A percentile compares a stretch with the other conserved stretches of the same genome.
Evolutionary conservation across 1,284 basidiomycete species (phyloP).

Genomic region (Rhodotorula glutinis): DNA sequence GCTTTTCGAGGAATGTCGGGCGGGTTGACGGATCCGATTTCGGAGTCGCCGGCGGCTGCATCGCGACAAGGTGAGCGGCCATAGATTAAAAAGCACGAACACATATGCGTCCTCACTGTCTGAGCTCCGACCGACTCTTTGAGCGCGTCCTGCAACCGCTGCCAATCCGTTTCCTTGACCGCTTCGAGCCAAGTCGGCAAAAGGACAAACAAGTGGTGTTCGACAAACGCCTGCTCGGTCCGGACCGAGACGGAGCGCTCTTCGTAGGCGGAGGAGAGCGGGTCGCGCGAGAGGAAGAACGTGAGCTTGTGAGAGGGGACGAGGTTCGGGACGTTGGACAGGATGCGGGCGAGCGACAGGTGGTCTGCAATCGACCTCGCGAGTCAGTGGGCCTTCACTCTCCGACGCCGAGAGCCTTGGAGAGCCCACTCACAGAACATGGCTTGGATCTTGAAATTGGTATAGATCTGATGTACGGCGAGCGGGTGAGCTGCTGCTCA

Average conservation of each 20-base stretch:
- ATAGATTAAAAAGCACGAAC: background rate
- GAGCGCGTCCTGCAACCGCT: conserved; percentile 7
- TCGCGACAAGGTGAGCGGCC: too few species aligned
- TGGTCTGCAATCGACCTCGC: conserved; percentile 5
- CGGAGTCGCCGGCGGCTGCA: background rate
- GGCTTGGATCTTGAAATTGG: conserved; percentile 29
- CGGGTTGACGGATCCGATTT: background rate
- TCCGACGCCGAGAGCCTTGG: too few species aligned
- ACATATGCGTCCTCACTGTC: background rate
- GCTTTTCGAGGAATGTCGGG: conserved; percentile 18
- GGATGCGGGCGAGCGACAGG: conserved; percentile 19
- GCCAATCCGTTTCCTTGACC: conserved; percentile 10
- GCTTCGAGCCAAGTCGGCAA: conserved; percentile 25
- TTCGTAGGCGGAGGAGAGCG: conserved; percentile 8
- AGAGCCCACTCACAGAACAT: conserved; percentile 11
- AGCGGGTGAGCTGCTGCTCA: too few species aligned
- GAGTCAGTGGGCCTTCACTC: background rate
- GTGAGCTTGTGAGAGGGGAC: conserved; percentile 21
- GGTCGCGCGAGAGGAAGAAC: conserved; percentile 27
- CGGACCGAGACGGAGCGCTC: conserved; percentile 16
- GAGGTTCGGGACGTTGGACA: conserved; percentile 16
- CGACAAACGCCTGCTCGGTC: conserved; percentile 22
- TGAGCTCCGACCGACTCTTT: too few species aligned
- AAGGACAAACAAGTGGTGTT: conserved; percentile 28
- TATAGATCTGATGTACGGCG: conserved; percentile 21